Base-by-base conservation (phyloP, 805 yeast species). In the Candida alai region DNA sequence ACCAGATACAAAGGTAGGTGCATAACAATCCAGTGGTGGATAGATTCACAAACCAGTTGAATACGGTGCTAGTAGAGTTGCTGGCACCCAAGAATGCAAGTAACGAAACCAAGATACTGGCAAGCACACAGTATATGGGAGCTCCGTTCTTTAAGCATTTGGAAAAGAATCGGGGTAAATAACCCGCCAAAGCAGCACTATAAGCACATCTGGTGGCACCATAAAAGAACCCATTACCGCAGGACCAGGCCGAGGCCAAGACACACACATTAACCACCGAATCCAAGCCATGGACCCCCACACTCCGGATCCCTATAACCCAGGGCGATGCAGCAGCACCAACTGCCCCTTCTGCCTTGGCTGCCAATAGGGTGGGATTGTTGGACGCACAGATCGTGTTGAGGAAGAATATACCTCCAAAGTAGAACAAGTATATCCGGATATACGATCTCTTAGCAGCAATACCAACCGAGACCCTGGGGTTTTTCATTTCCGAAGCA, bases 401-500 rank as follows among this genome's bases (percentile, higher is more conserved):
- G 61, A 62, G 56, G 48, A 60, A 56, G 41, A 62, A 62, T 23
- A 59, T 49, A 19, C 68, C 68, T 3, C 66, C 65, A 35, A 60
- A 45, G 45, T 60, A 60, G 41, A 62, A 62, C 31, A 60, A 38
- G 41, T 54, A 57, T 32, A 62, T 55, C 20, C 68, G 32, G 26
- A 60, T 45, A 40, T 59, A 61, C 2, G 64, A 47, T 47, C 64
- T 54, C 37, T 44, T 51, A 19, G 62, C 62, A 6, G 65, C 66
- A 41, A 54, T 38, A 2, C 62, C 56, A 20, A 62, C 55, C 29
- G 44, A 51, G 28, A 48, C 60, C 37, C 68, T 44, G 14, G 68
- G 87, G 24, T 48, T 45, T n/a, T 64, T 46, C 27, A 62, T 59
- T 45, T 78, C 80, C 23, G 64, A 60, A 26, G 52, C 47, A 35